These are phyloP conservation scores for Gloeophyllum trabeum DNA, from an alignment of 768 basidiomycete genomes.

Conservation along the genomic window DNA sequence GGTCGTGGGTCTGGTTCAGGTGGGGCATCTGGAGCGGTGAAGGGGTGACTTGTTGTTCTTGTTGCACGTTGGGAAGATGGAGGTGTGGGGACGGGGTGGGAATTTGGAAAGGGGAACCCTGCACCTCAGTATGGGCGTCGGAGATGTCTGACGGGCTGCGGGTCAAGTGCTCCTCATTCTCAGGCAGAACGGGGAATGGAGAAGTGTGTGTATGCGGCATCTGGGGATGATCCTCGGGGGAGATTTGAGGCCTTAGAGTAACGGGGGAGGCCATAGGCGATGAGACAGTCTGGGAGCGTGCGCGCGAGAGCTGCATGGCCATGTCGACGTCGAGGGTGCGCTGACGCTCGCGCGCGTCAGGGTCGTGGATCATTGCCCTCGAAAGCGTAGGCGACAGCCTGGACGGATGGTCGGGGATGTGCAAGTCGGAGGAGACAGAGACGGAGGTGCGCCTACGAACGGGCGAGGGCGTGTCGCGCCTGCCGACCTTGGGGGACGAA, in stretches of 20 bases:
- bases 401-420: slow-evolving; percentile 26
- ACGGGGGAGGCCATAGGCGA: slow-evolving; percentile 15
- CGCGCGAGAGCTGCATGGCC: slow-evolving; percentile 71
- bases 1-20: slow-evolving; percentile 26
- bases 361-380: slow-evolving; percentile 60
- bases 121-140: slow-evolving; percentile 5
- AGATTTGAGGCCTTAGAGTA: background rate
- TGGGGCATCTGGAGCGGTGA: slow-evolving; percentile 1
- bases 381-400: slow-evolving; percentile 53
- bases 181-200: slow-evolving; percentile 31
- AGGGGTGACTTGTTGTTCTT: too few relatives aligned
- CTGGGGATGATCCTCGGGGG: slow-evolving; percentile 14
- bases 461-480: slow-evolving; percentile 14
- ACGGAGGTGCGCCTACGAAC: slow-evolving; percentile 13
- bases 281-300: slow-evolving; percentile 49
- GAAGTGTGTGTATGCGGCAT: slow-evolving; percentile 9
- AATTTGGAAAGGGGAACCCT: background rate
- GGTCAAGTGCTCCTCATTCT: slow-evolving; percentile 34
- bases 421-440: slow-evolving; percentile 14
- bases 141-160: slow-evolving; percentile 12
- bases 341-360: slow-evolving; percentile 76
- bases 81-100: background rate
- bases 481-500: slow-evolving; percentile 13
- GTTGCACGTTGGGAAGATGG: background rate
- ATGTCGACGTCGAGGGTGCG: slow-evolving; percentile 91